Evolutionary conservation across 805 yeast species (phyloP), one percentile per base, ranked within the genome.

Genomic region (Grigorovia humatica): DNA sequence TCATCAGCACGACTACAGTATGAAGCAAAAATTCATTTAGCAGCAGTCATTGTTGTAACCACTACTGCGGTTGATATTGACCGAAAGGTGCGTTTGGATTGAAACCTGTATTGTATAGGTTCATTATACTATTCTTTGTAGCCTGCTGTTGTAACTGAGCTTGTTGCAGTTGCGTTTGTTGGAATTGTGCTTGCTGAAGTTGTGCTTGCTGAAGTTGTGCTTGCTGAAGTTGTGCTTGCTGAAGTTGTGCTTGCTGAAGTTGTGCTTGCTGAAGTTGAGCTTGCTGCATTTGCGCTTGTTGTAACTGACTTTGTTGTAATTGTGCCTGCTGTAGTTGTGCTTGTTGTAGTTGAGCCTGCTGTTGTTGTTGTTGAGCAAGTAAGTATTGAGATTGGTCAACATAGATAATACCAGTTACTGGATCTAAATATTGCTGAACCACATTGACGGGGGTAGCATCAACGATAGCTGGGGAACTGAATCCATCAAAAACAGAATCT

Each of bases 351-450:
- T 44, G 61, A 47, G 50, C 56, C 41, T 43, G 56, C 23, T 48
- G 64, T 43, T 57, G 61, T 30, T 61, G 65, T 48, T 58, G 63
- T 18, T 54, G 20, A 4, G 62, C 60, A 15, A 49, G 43, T 44
- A 51, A 46, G 47, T 83, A 85, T 59, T 83, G 88, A 46, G 77
- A 80, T 11, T 81, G 75, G 59, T 85, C 90, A 40, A 84, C 78
- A 58, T 84, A 85, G 4, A 83, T 67, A 47, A 79, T 76, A 12
- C 91, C 90, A 0, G 88, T 82, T 8, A 76, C 70, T 2, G 89
- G 88, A 58, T 85, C 90, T 19, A 83, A 74, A 62, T 81, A 85
- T 60, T 83, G 91, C 70, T 84, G 66, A 65, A 77, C 68, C 55
- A 70, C 52, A 41, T 69, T 61, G 18, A 61, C 54, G 35, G 43